Base-by-base conservation (phyloP, 306 rosid genomes). In the Ormosia emarginata region DNA sequence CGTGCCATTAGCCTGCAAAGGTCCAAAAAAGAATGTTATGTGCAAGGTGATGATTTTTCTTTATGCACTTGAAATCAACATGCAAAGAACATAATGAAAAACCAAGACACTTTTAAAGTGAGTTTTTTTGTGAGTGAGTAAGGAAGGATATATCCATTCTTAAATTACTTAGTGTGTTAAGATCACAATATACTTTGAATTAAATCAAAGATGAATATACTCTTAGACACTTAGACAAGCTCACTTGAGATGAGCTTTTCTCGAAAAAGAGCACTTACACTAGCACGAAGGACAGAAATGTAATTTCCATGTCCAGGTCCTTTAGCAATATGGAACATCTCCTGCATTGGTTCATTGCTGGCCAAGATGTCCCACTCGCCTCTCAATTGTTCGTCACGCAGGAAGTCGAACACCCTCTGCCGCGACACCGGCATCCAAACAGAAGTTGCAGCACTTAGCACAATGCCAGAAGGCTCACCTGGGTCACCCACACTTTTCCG, bases 361-460 rank as follows among this genome's bases (percentile, higher is more conserved):
- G 92, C 88, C 71, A 92, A 67, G 82, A 86, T 66, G 74, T 92
- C 99, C 99, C 99, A 95, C 73, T 90, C 84, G 0, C 89, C 82
- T 77, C 99, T 86, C 11, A 82, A 34, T 24, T 57, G 85, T 40
- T 80, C 91, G 1, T 93, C 91, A 6, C 87, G 83, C 62, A 95
- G 62, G 82, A 93, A 92, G 47, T 86, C 87, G 71, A 93, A 95
- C 84, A 93, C 40, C 67, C 85, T 85, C 47, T 84, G 83, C 18
- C 86, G 89, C 2, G 96, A 39, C 11, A 92, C 85, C 0, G 98
- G 96, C 71, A 95, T 39, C 97, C 97, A 93, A 62, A 95, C 90
- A 59, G 94, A 86, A 11, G 97, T 90, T 11, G 99, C 84, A 7
- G 94, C 99, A 69, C 99, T 90, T 77, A 95, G 68, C 47, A 92